Conservation (phyloP, 2,329 filamentous ascomycete genomes). For the Blumeriella jaapii region DNA sequence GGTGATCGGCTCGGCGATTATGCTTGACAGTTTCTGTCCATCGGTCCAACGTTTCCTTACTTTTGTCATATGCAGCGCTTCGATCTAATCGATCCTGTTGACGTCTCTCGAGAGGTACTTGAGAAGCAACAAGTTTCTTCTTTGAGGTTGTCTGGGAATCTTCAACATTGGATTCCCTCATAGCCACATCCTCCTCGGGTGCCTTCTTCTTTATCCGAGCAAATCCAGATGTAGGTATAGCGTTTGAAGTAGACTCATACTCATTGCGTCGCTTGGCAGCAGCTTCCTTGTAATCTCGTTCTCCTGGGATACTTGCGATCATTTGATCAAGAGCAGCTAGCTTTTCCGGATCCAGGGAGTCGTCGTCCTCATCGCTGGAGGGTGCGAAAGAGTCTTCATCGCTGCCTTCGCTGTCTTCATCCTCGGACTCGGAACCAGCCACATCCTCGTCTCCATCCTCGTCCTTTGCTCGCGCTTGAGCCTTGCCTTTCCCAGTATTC, state of each 20-base stretch:
- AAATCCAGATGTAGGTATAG: conserved; percentile 1
- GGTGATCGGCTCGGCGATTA: conserved; percentile 81
- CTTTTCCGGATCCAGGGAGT: conserved; percentile 34
- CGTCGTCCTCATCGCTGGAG: conserved; percentile 29
- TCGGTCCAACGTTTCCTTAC: conserved; percentile 77
- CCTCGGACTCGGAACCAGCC: conserved; percentile 32
- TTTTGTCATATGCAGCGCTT: conserved; percentile 74
- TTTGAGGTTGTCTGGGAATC: conserved; percentile 25
- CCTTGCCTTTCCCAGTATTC: conserved; percentile 25
- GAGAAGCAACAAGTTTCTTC: conserved; percentile 46
- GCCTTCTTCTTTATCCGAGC: conserved; percentile 31
- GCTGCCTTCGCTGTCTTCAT: conserved; percentile 36
- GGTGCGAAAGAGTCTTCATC: conserved; percentile 43
- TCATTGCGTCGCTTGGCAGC: conserved; percentile 31
- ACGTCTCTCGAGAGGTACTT: conserved; percentile 71
- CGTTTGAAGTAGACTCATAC: conserved; percentile 40
- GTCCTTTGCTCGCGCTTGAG: conserved; percentile 23
- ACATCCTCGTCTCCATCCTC: conserved; percentile 30
- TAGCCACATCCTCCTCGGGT: conserved; percentile 42
- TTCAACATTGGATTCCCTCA: neutral
- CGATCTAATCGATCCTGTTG: conserved; percentile 81
- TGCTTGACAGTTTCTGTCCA: conserved; percentile 95
- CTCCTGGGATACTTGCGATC: conserved; percentile 49
- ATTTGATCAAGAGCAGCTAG: conserved; percentile 56
- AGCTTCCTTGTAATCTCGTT: conserved; percentile 19